Percentiles rank a stretch among this genome's conserved stretches.
These are phyloP conservation scores for Cyphellophora attinorum DNA, from an alignment of 2,329 filamentous ascomycete species.

Conservation along the genomic window DNA sequence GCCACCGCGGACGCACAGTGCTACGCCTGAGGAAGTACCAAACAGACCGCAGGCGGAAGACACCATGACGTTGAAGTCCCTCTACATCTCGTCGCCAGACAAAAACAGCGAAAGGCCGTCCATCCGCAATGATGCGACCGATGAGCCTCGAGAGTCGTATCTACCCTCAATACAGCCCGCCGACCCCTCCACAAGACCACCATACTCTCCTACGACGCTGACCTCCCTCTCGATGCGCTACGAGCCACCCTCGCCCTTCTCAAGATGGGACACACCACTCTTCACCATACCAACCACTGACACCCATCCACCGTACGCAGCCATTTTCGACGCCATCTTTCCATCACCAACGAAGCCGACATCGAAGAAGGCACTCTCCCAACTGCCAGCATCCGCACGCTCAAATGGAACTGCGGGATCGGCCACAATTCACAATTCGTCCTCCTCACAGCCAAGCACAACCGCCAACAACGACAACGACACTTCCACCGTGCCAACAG, in stretches of 20 bases:
- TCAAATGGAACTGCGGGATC: conserved; percentile 4
- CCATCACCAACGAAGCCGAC: conserved; percentile 11
- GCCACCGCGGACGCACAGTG: conserved; percentile 7
- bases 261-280: conserved; percentile 55
- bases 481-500: conserved; percentile 17
- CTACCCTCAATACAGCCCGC: conserved; percentile 5
- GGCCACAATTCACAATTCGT: conserved; percentile 7
- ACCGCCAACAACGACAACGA: conserved; percentile 16
- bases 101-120: background rate
- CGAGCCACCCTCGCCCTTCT: conserved; percentile 59
- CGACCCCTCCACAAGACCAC: conserved; percentile 21
- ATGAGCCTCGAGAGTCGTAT: background rate
- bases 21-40: conserved; percentile 8
- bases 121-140: background rate
- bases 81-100: conserved; percentile 13
- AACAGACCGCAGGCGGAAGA: conserved; percentile 7
- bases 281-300: conserved; percentile 53
- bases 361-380: conserved; percentile 15
- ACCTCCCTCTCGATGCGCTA: conserved; percentile 57
- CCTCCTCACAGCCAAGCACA: conserved; percentile 10
- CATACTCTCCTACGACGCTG: conserved; percentile 47
- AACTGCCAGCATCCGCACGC: conserved; percentile 7
- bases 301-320: conserved; percentile 43
- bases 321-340: conserved; percentile 51
- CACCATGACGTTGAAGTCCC: conserved; percentile 16